Base-by-base conservation (phyloP, 2,329 filamentous ascomycete species). In the Biscogniauxia sp. region DNA sequence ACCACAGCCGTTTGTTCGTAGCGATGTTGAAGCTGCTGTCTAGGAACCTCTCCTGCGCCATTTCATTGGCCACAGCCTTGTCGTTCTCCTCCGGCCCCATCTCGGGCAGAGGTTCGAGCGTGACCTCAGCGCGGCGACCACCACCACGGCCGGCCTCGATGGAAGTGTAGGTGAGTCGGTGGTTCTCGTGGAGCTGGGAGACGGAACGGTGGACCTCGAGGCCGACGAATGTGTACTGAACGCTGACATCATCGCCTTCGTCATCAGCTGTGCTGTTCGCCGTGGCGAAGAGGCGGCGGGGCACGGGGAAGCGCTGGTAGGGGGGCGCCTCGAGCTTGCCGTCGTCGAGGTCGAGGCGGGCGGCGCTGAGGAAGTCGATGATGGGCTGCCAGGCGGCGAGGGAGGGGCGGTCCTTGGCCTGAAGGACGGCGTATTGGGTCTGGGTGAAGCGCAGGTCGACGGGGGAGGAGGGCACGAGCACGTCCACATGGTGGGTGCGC, bases 71-170 rank as follows among this genome's bases (percentile, higher is more conserved):
- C 17, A 19, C 41, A 17, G 13, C 5, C 19, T 54, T 28, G 19
- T n/a, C n/a, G 2, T 45, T 19, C 15, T 60, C 20, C 25, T 32
- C 19, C 1, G 20, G 45, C 13, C 15, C 26, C 23, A 13, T 20
- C 6, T 13, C 20, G 8, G 25, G 26, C 11, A 64, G 59, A 6
- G 77, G 75, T 51, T 79, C 74, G 7, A 87, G 75, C 1, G 75
- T 77, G 23, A 87, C 70, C 67, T 84, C 80, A 20, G 80, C 78
- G n/a, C 81, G 76, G 13, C 78, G 79, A 5, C 82, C 82, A 55
- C 79, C 80, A 60, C 81, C 79, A 55, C 77, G 76, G 0, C 82
- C 83, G 5, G 77, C 81, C 62, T 85, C 80, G 62, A 85, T 76
- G 66, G 76, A 80, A 20, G 77, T 82, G 75, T 85, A 85, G 7